Percentiles rank a stretch among this genome's conserved stretches.
These are phyloP conservation scores for Trichoderma citrinoviride DNA, from an alignment of 2,329 filamentous ascomycete species.

Conservation along the genomic window DNA sequence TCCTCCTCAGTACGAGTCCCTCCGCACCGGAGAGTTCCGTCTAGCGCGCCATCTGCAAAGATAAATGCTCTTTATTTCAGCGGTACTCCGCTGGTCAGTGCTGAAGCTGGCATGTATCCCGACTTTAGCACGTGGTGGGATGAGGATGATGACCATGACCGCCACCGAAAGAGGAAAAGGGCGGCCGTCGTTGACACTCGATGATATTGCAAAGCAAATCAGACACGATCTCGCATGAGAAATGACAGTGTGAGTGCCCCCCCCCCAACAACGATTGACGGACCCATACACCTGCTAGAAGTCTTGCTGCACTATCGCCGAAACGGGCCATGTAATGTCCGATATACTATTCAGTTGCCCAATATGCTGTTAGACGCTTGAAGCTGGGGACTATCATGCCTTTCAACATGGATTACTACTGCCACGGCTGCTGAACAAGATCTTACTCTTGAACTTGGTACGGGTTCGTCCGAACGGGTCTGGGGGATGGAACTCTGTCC, in stretches of 20 bases:
- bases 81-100: background rate
- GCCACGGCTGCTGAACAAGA: background rate
- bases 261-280: background rate
- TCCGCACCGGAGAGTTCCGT: background rate
- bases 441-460: background rate
- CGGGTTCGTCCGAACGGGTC: background rate
- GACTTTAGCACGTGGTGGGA: background rate
- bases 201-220: background rate
- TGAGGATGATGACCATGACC: background rate
- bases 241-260: background rate
- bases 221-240: background rate
- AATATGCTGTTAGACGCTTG: no score
- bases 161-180: background rate
- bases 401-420: background rate
- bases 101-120: background rate
- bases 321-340: background rate
- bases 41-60: background rate
- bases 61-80: background rate
- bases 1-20: background rate
- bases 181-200: background rate
- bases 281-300: no score
- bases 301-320: background rate
- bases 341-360: background rate
- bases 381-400: no score
- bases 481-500: background rate